Percentiles rank a stretch among this genome's conserved stretches.
phyloP scores from a whole-genome alignment of 192 early-diverging fungal genomes.

The Gaertneriomyces semiglobifer region DNA sequence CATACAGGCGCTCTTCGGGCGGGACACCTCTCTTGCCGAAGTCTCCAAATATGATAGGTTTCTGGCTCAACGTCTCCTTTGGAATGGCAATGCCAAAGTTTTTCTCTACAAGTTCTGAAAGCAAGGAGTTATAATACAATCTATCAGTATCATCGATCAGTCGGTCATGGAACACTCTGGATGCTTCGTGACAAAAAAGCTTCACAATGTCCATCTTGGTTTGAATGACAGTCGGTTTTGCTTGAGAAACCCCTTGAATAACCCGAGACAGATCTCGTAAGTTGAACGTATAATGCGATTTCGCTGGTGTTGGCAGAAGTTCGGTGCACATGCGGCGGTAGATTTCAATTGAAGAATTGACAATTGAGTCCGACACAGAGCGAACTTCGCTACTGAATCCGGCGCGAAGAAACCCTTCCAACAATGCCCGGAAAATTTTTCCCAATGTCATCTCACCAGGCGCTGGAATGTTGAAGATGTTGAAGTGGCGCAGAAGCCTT shows the following conservation, averaged over 20 bases:
- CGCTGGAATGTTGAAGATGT: slow-evolving; percentile 53
- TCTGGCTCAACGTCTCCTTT: slow-evolving; percentile 44
- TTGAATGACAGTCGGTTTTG: slow-evolving; percentile 35
- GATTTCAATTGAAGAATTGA: slow-evolving; percentile 55
- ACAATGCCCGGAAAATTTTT: slow-evolving; percentile 54
- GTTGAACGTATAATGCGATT: slow-evolving; percentile 64
- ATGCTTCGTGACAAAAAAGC: slow-evolving; percentile 56
- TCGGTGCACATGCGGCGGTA: slow-evolving; percentile 60
- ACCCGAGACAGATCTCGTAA: slow-evolving; percentile 58
- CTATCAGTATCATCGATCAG: slow-evolving; percentile 57
- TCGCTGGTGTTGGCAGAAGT: slow-evolving; percentile 57
- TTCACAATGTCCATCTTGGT: slow-evolving; percentile 50
- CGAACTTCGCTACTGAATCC: slow-evolving; percentile 49
- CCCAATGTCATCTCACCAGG: slow-evolving; percentile 50
- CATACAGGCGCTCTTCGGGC: slow-evolving; percentile 53
- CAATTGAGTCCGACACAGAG: slow-evolving; percentile 46
- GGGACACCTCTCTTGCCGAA: slow-evolving; percentile 56
- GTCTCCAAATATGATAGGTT: slow-evolving; percentile 60
- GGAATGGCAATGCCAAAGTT: slow-evolving; percentile 53
- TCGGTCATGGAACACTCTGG: slow-evolving; percentile 57
- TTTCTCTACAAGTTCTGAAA: slow-evolving; percentile 56
- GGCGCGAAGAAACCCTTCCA: slow-evolving; percentile 56
- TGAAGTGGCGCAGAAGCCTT: slow-evolving; percentile 57
- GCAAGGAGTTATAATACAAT: slow-evolving; percentile 50
- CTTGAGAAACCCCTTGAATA: slow-evolving; percentile 55